Conservation (phyloP, 345 rosid species). For the Dovyalis caffra region DNA sequence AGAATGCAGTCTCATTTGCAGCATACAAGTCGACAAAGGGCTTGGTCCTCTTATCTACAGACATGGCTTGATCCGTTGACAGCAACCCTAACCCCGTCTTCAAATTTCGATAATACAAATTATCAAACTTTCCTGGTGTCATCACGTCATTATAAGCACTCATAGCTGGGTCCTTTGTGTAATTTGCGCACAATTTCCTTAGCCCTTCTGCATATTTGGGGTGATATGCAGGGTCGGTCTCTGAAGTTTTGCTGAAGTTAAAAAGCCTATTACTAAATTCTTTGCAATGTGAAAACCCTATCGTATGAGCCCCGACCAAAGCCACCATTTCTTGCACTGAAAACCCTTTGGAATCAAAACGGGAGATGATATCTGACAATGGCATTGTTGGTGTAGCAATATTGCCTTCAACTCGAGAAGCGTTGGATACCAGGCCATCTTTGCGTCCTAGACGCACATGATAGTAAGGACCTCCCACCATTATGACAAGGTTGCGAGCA, state of each 20-base stretch:
- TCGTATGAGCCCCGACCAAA: constrained; percentile 40
- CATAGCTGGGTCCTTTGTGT: constrained; percentile 31
- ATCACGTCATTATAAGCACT: constrained; percentile 56
- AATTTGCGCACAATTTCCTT: constrained; percentile 33
- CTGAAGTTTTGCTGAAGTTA: constrained; percentile 20
- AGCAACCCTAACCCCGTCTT: constrained; percentile 43
- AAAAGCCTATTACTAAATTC: constrained; percentile 42
- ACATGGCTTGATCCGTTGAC: constrained; percentile 32
- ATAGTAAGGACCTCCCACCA: constrained; percentile 22
- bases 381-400: constrained; percentile 12
- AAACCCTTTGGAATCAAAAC: constrained; percentile 6
- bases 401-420: neutral
- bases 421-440: constrained; percentile 10
- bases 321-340: constrained; percentile 25
- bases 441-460: constrained; percentile 15
- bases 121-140: constrained; percentile 56
- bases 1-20: constrained; percentile 37
- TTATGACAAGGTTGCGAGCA: constrained; percentile 18
- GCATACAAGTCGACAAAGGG: constrained; percentile 42
- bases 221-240: constrained; percentile 35
- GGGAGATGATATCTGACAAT: constrained; percentile 2
- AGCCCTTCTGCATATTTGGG: constrained; percentile 43
- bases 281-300: constrained; percentile 59
- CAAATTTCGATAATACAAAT: constrained; percentile 48
- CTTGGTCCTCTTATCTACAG: constrained; percentile 34